phyloP scores from a whole-genome alignment of 495 filamentous ascomycete genomes.

The Penicillium ucsense region DNA sequence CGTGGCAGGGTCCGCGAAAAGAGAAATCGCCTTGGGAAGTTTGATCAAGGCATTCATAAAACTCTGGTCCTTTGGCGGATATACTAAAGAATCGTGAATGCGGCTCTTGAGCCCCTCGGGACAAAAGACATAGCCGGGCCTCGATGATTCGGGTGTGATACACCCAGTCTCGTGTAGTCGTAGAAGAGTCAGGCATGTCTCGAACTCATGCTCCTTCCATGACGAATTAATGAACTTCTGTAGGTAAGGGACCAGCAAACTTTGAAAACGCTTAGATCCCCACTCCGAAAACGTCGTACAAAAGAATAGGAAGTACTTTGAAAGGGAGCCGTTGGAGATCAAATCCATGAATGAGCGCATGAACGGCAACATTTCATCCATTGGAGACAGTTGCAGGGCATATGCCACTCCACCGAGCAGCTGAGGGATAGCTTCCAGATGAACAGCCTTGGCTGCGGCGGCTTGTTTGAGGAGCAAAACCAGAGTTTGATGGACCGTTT shows the following conservation, averaged over 20 bases:
- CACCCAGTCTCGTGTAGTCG: conserved; percentile 50
- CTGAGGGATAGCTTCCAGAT: conserved; percentile 42
- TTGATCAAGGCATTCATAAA: conserved; percentile 33
- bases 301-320: conserved; percentile 67
- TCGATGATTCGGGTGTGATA: conserved; percentile 31
- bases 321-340: conserved; percentile 53
- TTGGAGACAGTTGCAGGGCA: conserved; percentile 62
- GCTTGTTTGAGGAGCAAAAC: conserved; percentile 43
- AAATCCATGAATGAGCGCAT: conserved; percentile 51
- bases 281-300: conserved; percentile 69
- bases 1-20: conserved; percentile 26
- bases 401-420: conserved; percentile 56
- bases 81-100: conserved; percentile 54
- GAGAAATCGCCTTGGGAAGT: conserved; percentile 26
- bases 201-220: conserved; percentile 59
- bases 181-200: conserved; percentile 60
- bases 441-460: conserved; percentile 27
- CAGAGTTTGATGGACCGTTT: conserved; percentile 46
- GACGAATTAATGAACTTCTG: conserved; percentile 69
- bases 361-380: conserved; percentile 66
- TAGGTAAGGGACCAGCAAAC: conserved; percentile 68
- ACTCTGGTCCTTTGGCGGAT: conserved; percentile 20
- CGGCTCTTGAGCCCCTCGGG: conserved; percentile 61
- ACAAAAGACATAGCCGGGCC: conserved; percentile 47
- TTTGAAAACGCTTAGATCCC: conserved; percentile 64